Base-by-base conservation (phyloP, 139 green algal species). In the Yamagishiella unicocca region DNA sequence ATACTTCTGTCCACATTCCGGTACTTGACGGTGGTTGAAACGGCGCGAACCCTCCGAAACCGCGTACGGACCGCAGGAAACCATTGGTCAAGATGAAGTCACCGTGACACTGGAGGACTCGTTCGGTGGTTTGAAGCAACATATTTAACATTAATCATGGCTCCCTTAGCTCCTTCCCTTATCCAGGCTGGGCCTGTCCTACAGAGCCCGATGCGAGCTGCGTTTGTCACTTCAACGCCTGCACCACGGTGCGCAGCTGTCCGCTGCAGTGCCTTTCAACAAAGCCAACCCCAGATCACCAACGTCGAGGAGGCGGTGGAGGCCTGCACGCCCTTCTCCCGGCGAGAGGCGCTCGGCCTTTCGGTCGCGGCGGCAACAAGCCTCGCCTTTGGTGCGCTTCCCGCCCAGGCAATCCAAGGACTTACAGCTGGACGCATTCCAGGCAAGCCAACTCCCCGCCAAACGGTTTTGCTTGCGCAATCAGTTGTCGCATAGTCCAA, bases 401-500 rank as follows among this genome's bases (percentile, higher is more conserved):
- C 70, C 53, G 91, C 92, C 29, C 8, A 90, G 10, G 95, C 95
- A 8, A 90, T 98, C 10, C 95, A 98, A 74, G 96, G 96, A 22
- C 61, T 94, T 4, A 97, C 92, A 61, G 96, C 96, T 54, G 96
- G 96, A 4, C 88, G 96, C 24, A 95, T 98, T 42, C 96, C 96
- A 90, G 96, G 96, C 89, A 64, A 78, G 77, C 10, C 25, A n/a
- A 35, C 45, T 73, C 8, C 31, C 14, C 50, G 17, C 50, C 12
- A 17, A 12, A 25, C 12, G 50, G 14, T 58, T 58, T 61, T 87
- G 22, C 42, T 78, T 35, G 50, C 50, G 50, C 40, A 10, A 64
- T 67, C 17, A 10, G 29, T 10, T 58, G 14, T 58, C 17, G 50
- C 17, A 17, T n/a, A n/a, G n/a, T n/a, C n/a, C n/a, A n/a, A n/a